Conservation (phyloP, 768 basidiomycete species). For the Naganishia friedmannii region DNA sequence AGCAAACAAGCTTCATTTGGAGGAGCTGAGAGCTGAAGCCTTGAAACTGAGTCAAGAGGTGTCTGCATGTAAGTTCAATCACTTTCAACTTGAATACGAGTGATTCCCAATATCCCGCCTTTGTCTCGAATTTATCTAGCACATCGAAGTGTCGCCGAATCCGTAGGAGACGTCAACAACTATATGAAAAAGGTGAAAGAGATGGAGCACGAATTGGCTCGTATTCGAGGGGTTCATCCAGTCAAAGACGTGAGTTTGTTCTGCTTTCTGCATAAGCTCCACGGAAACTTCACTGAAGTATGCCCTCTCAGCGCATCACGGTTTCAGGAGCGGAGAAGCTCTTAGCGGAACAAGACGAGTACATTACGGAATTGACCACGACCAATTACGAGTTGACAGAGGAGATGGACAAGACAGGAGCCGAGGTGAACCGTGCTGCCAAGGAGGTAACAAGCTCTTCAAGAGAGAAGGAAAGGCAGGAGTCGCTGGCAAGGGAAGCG, state of each 20-base stretch:
- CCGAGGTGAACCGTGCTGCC: constrained; percentile 52
- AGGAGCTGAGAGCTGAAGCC: constrained; percentile 61
- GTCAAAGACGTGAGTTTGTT: constrained; percentile 58
- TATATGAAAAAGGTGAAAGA: constrained; percentile 64
- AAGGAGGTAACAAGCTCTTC: constrained; percentile 50
- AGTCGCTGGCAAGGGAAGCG: constrained; percentile 66
- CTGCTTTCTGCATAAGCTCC: too few relatives aligned
- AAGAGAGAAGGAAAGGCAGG: constrained; percentile 58
- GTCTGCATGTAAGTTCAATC: constrained; percentile 39
- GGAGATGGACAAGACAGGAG: constrained; percentile 57
- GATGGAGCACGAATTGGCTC: constrained; percentile 71
- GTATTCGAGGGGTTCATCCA: constrained; percentile 71
- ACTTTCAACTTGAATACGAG: neutral
- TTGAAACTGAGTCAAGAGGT: constrained; percentile 61
- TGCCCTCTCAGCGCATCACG: constrained; percentile 64
- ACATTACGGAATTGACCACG: constrained; percentile 75
- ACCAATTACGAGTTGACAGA: constrained; percentile 55
- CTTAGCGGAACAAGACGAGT: constrained; percentile 69
- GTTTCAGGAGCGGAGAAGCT: constrained; percentile 69
- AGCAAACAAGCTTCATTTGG: constrained; percentile 63
- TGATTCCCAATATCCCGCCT: constrained; percentile 17
- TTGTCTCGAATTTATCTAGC: neutral
- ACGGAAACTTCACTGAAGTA: neutral
- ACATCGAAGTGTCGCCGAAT: constrained; percentile 20
- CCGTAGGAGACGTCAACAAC: constrained; percentile 30